These are phyloP conservation scores for Zangia roseola DNA, from an alignment of 768 basidiomycete species.

Conservation along the genomic window DNA sequence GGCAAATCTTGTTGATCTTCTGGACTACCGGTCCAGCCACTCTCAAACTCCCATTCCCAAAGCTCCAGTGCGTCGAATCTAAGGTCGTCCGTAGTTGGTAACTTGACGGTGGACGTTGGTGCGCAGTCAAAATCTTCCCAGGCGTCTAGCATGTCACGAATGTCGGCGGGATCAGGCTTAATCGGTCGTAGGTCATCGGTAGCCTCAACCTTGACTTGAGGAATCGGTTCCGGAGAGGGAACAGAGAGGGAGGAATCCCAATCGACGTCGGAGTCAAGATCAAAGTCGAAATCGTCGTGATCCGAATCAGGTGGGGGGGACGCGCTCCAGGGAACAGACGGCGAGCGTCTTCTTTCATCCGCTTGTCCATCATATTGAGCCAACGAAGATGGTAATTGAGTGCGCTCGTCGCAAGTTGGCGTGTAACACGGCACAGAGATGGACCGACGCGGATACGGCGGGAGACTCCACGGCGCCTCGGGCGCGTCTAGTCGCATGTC, in stretches of 20 bases:
- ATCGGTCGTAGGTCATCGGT: slow-evolving; percentile 35
- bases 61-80: slow-evolving; percentile 44
- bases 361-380: slow-evolving; percentile 19
- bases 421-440: slow-evolving; percentile 58
- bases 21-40: slow-evolving; percentile 20
- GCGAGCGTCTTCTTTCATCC: slow-evolving; percentile 48
- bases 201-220: slow-evolving; percentile 21
- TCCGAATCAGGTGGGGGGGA: slow-evolving; percentile 72
- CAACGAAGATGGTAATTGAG: slow-evolving; percentile 30
- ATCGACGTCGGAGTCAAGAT: slow-evolving; percentile 57
- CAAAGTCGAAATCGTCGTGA: slow-evolving; percentile 43
- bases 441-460: slow-evolving; percentile 56
- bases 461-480: slow-evolving; percentile 48
- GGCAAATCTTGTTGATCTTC: slow-evolving; percentile 22
- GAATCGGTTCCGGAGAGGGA: slow-evolving; percentile 20
- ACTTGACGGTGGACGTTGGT: slow-evolving; percentile 26
- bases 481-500: slow-evolving; percentile 20
- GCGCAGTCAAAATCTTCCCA: slow-evolving; percentile 63
- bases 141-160: slow-evolving; percentile 62
- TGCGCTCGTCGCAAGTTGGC: slow-evolving; percentile 39
- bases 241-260: slow-evolving; percentile 49
- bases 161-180: slow-evolving; percentile 61
- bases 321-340: slow-evolving; percentile 56
- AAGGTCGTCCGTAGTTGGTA: slow-evolving; percentile 36
- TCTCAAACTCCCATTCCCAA: slow-evolving; percentile 37